Conservation (phyloP, 1,284 basidiomycete genomes). For the Tilletia walkeri region DNA sequence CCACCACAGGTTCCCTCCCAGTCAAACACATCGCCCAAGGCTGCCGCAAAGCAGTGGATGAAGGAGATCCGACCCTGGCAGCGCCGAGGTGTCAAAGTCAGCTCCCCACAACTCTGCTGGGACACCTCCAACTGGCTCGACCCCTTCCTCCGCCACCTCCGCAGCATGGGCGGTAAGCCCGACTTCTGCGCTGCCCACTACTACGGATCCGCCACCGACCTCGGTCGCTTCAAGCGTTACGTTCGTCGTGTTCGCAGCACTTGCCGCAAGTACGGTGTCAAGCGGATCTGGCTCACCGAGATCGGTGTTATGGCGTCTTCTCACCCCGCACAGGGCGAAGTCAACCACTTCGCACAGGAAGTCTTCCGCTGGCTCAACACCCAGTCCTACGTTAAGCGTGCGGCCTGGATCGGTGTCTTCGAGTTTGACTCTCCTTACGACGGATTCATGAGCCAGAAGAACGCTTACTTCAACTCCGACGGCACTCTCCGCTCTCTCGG, state of each 20-base stretch:
- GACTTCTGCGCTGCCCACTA: conserved; percentile 51
- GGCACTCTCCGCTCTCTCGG: background rate
- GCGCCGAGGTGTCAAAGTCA: conserved; percentile 39
- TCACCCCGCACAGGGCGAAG: conserved; percentile 29
- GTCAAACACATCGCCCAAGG: conserved; percentile 27
- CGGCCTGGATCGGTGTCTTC: conserved; percentile 49
- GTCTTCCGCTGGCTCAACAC: conserved; percentile 37
- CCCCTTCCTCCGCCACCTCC: conserved; percentile 39
- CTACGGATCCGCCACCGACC: conserved; percentile 45
- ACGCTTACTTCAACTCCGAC: conserved; percentile 39
- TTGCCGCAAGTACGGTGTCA: conserved; percentile 16
- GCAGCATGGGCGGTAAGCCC: conserved; percentile 37
- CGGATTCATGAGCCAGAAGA: conserved; percentile 34
- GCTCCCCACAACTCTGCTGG: conserved; percentile 47
- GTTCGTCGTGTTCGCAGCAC: conserved; percentile 31
- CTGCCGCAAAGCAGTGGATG: conserved; percentile 43
- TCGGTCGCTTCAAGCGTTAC: conserved; percentile 40
- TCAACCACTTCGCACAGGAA: conserved; percentile 35
- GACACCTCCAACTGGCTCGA: conserved; percentile 45
- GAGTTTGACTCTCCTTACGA: conserved; percentile 45
- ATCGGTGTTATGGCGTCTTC: conserved; percentile 42
- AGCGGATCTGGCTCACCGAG: conserved; percentile 49
- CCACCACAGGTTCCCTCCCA: conserved; percentile 26
- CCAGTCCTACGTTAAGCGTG: conserved; percentile 40
- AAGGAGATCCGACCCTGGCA: conserved; percentile 45